Evolutionary conservation across 208 protist genomes (phyloP).

Genomic region (Vickermania ingenoplastis): DNA sequence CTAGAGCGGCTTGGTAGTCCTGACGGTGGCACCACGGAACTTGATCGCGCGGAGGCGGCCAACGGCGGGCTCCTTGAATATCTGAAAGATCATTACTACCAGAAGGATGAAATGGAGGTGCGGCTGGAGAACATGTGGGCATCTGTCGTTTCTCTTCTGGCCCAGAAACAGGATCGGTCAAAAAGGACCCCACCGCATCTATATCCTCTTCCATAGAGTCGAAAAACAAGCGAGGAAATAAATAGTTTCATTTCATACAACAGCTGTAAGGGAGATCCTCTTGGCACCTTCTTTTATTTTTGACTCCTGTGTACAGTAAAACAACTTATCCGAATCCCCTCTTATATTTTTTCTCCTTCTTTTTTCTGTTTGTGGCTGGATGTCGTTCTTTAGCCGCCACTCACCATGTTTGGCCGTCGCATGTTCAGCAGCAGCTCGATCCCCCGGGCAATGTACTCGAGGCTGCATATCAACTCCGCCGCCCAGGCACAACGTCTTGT

Average conservation of each 20-base stretch:
- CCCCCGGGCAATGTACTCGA: constrained; percentile 58
- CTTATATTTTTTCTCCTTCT: too few species aligned
- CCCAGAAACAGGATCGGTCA: constrained; percentile 55
- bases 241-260: neutral
- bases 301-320: too few species aligned
- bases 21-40: too few species aligned
- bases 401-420: constrained; percentile 55
- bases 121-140: constrained; percentile 68
- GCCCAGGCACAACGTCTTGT: constrained; percentile 51
- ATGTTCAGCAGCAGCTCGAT: constrained; percentile 67
- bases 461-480: constrained; percentile 54
- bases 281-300: too few species aligned
- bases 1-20: too few species aligned
- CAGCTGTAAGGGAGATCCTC: too few species aligned
- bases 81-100: neutral
- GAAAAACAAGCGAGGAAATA: constrained; percentile 1
- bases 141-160: constrained; percentile 42
- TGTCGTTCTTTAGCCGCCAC: neutral
- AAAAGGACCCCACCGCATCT: neutral
- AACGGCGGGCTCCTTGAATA: neutral
- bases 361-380: too few species aligned
- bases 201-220: neutral
- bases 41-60: neutral
- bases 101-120: constrained; percentile 19
- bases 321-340: too few species aligned